Percentiles rank a stretch among this genome's conserved stretches.
phyloP scores from a whole-genome alignment of 2,329 filamentous ascomycete species.

The Celoporthe dispersa region DNA sequence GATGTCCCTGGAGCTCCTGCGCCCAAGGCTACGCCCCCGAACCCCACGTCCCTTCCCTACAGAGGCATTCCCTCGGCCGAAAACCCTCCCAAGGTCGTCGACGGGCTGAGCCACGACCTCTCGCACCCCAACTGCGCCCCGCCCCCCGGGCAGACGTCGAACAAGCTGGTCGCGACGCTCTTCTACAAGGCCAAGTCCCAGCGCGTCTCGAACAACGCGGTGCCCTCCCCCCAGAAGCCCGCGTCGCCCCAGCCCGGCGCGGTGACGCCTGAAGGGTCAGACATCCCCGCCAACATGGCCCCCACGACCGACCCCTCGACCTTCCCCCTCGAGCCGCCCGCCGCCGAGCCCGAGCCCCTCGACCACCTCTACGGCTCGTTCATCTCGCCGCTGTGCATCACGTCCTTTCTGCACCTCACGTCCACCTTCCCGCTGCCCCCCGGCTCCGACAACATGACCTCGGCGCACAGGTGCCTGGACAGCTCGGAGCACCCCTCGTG shows the following conservation, averaged over 20 bases:
- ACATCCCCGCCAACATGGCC: conserved; percentile 59
- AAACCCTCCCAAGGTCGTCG: conserved; percentile 62
- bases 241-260: conserved; percentile 38
- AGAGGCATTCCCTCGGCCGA: conserved; percentile 65
- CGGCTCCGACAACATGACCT: conserved; percentile 57
- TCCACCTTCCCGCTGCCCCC: conserved; percentile 61
- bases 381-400: conserved; percentile 67
- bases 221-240: conserved; percentile 43
- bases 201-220: conserved; percentile 40
- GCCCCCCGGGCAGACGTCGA: conserved; percentile 49
- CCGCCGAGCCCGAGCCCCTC: conserved; percentile 60
- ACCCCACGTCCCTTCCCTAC: conserved; percentile 51
- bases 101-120: conserved; percentile 65
- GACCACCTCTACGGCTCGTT: conserved; percentile 70
- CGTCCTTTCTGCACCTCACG: conserved; percentile 69
- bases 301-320: conserved; percentile 62
- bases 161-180: conserved; percentile 64
- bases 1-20: conserved; percentile 49
- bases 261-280: conserved; percentile 38
- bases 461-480: conserved; percentile 69
- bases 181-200: conserved; percentile 59
- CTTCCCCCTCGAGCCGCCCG: conserved; percentile 64
- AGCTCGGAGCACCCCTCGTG: conserved; percentile 60
- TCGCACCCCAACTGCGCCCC: conserved; percentile 68
- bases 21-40: conserved; percentile 32